Evolutionary conservation across 1,284 basidiomycete species (phyloP), one percentile per base, ranked within the genome.

Genomic region (Ganoderma sp.): DNA sequence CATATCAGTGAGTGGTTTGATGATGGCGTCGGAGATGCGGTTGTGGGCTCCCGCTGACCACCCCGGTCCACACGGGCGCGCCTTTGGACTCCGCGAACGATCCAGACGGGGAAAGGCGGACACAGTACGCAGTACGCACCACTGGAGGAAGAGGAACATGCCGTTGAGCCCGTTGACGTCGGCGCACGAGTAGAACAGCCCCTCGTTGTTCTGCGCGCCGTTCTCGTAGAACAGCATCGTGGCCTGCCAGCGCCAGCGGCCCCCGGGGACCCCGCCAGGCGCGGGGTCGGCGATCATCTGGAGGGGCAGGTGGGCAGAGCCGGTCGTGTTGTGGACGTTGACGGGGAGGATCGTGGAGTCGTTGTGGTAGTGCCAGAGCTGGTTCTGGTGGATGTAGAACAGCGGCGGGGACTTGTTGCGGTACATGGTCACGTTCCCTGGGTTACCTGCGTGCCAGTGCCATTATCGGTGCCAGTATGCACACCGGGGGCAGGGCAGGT

Each of bases 311-410:
- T 82, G 77, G 19, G 79, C 76, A 10, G 78, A 78, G n/a, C 65
- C 54, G 12, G 87, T 88, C 10, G 82, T 80, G 73, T 89, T 89
- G 57, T 84, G 75, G 41, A 88, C 80, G 72, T 85, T 87, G 57
- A 88, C 84, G 60, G 83, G 82, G 66, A 84, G 81, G 67, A 89
- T 85, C 25, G 84, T 81, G 0, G 86, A 84, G 57, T 84, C 84
- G 75, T 90, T 90, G 68, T 82, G 81, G 73, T 83, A 84, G 68
- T 85, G 84, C 80, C 82, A 87, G 41, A 89, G 80, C 62, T 85
- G 82, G 65, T 82, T 78, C 64, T 82, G 80, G 72, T 84, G 79
- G 71, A 90, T 81, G 77, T 86, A 88, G 78, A 88, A 90, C 19
- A 86, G 74, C 5, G 85, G 82, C 15, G 84, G 82, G 9, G 71